Percentiles rank a stretch among this genome's conserved stretches.
Conservation (phyloP, 345 rosid genomes). For the Pistacia atlantica region DNA sequence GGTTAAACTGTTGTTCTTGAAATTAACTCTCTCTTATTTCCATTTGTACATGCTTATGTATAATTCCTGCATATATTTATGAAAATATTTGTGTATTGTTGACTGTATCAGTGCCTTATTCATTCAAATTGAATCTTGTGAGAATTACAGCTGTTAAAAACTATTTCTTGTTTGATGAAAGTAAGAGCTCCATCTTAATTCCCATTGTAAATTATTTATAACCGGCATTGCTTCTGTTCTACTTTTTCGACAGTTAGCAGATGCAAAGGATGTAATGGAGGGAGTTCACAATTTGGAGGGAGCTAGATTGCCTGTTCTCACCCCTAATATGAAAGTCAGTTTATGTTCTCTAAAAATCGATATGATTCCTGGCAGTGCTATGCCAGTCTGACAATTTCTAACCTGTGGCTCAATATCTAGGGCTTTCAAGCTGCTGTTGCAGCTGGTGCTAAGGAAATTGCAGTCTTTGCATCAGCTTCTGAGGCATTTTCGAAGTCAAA, state of each 20-base stretch:
- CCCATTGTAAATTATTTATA: not conserved
- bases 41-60: not conserved
- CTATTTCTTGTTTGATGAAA: not conserved
- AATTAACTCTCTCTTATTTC: too few relatives aligned
- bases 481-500: slow-evolving; percentile 78
- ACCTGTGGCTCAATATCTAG: slow-evolving; percentile 31
- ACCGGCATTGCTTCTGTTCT: slow-evolving; percentile 15
- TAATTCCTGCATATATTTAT: not conserved
- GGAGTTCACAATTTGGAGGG: slow-evolving; percentile 46
- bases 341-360: not conserved
- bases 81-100: not conserved
- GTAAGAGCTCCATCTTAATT: not conserved
- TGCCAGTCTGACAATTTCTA: slow-evolving; percentile 12
- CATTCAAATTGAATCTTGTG: not conserved
- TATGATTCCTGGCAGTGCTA: not conserved
- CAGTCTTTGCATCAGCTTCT: slow-evolving; percentile 81
- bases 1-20: not conserved
- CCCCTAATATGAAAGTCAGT: slow-evolving; percentile 72
- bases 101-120: not conserved
- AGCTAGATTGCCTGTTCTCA: slow-evolving; percentile 62
- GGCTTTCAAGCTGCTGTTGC: slow-evolving; percentile 79
- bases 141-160: not conserved
- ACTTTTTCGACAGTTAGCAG: slow-evolving; percentile 42
- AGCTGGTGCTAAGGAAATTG: slow-evolving; percentile 80
- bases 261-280: slow-evolving; percentile 74